A percentile compares a stretch with the other conserved stretches of the same genome.
Conservation (phyloP, 768 basidiomycete genomes). For the Phlegmacium glaucopus region DNA sequence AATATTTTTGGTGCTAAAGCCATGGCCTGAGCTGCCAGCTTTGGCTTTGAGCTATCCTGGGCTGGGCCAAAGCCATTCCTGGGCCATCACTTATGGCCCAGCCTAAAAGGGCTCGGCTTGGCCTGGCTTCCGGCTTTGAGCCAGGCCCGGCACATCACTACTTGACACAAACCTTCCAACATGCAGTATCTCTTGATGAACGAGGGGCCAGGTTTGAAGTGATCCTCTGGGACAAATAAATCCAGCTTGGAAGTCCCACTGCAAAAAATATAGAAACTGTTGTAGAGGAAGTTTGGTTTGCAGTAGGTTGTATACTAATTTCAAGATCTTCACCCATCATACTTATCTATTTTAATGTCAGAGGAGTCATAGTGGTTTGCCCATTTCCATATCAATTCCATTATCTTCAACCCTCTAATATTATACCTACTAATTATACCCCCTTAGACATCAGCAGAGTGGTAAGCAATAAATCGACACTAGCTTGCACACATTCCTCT, state of each 20-base stretch:
- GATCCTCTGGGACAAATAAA: constrained; percentile 42
- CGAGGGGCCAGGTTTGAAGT: constrained; percentile 57
- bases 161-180: constrained; percentile 56
- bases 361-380: constrained; percentile 47
- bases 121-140: too few relatives aligned
- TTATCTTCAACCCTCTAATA: not conserved
- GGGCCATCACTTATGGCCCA: too few relatives aligned
- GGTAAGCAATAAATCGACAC: constrained; percentile 40
- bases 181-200: constrained; percentile 65
- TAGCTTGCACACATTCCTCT: constrained; percentile 53
- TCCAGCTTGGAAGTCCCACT: not conserved
- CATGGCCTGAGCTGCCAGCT: too few relatives aligned
- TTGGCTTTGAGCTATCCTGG: too few relatives aligned
- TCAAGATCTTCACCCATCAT: not conserved
- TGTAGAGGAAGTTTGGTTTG: constrained; percentile 70
- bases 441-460: constrained; percentile 55
- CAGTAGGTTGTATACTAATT: constrained; percentile 28
- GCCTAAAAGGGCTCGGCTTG: too few relatives aligned
- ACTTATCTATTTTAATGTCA: constrained; percentile 10
- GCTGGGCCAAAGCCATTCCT: too few relatives aligned
- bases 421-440: not conserved
- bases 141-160: too few relatives aligned
- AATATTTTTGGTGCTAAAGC: too few relatives aligned
- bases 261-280: constrained; percentile 21
- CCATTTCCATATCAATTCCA: not conserved